Evolutionary conservation across 768 basidiomycete species (phyloP).

Genomic region (Boletus subcaerulescens): DNA sequence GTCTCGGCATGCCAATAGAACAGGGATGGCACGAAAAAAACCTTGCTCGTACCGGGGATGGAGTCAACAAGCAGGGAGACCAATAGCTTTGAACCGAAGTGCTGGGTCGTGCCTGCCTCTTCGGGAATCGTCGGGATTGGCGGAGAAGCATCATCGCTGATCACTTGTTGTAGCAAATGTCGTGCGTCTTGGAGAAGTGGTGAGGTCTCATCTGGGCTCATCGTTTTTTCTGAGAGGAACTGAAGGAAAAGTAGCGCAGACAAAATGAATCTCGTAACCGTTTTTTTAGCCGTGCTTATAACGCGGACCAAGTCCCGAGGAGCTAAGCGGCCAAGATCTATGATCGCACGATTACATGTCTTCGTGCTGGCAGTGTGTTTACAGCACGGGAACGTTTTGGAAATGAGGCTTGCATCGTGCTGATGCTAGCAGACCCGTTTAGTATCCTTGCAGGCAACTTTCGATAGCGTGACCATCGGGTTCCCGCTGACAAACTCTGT

Average conservation of each 20-base stretch:
- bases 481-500: conserved; percentile 5
- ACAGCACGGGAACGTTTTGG: conserved; percentile 2
- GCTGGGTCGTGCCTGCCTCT: conserved; percentile 27
- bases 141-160: conserved; percentile 9
- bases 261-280: background rate
- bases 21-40: background rate
- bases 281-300: conserved; percentile 13
- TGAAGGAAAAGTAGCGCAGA: conserved; percentile 4
- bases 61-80: conserved; percentile 53
- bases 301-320: conserved; percentile 3
- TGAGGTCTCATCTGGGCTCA: conserved; percentile 28
- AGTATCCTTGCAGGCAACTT: background rate
- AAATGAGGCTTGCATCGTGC: conserved; percentile 32
- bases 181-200: conserved; percentile 28
- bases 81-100: conserved; percentile 36
- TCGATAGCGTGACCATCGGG: conserved; percentile 7
- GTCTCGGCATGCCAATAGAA: background rate
- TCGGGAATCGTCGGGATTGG: conserved; percentile 20
- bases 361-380: conserved; percentile 1
- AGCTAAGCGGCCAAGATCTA: conserved; percentile 1
- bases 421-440: conserved; percentile 13
- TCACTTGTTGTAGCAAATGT: conserved; percentile 1
- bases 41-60: conserved; percentile 45
- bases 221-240: conserved; percentile 7
- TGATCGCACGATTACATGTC: conserved; percentile 4